A percentile compares a stretch with the other conserved stretches of the same genome.
phyloP scores from a whole-genome alignment of 805 yeast genomes.

The Yarrowia sp. region DNA sequence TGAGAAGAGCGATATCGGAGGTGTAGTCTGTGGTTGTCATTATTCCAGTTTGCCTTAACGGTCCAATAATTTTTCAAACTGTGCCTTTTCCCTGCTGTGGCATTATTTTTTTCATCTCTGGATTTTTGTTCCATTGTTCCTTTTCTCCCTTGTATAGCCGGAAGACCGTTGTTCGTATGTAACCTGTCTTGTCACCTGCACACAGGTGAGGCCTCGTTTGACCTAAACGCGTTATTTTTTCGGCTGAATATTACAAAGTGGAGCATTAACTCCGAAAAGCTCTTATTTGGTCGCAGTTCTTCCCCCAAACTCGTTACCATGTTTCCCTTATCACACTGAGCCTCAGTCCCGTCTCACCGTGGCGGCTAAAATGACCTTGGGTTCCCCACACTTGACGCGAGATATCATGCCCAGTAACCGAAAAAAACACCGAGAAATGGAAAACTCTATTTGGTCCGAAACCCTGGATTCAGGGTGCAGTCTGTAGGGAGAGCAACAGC shows the following conservation, averaged over 20 bases:
- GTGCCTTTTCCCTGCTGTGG: neutral
- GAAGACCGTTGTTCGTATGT: slow-evolving; percentile 3
- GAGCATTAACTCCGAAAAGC: too few species aligned
- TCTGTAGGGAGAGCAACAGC: neutral
- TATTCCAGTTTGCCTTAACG: neutral
- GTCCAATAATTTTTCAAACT: neutral
- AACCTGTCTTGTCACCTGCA: neutral
- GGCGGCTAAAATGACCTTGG: neutral
- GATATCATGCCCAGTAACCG: slow-evolving; percentile 2
- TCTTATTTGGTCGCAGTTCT: too few species aligned
- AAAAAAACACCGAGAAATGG: slow-evolving; percentile 1
- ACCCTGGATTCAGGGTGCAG: neutral
- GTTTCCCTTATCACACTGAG: too few species aligned
- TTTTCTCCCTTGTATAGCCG: slow-evolving; percentile 6
- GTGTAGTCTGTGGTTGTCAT: neutral
- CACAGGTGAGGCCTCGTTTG: neutral
- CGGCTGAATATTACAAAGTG: neutral
- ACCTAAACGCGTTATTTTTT: neutral
- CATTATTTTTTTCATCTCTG: neutral
- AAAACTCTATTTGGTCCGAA: neutral
- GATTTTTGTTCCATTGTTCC: neutral
- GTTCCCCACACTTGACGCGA: slow-evolving; percentile 18
- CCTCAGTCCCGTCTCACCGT: too few species aligned
- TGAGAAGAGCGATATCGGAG: neutral
- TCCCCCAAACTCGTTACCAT: too few species aligned